Conservation (phyloP, 768 basidiomycete genomes). For the Pholiota microspora region DNA sequence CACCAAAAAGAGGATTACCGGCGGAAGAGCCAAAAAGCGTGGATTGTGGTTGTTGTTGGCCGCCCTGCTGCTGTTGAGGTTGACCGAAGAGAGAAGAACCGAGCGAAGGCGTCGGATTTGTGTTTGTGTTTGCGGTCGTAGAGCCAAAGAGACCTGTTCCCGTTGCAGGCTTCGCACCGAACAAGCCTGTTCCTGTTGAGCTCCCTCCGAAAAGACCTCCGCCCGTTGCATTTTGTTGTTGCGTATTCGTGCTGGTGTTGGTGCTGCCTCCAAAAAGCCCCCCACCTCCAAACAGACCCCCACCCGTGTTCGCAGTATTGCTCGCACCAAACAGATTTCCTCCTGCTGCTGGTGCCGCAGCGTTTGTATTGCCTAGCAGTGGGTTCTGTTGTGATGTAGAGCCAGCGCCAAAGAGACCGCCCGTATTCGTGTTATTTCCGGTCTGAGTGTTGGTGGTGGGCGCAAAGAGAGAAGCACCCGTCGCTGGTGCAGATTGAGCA, state of each 20-base stretch:
- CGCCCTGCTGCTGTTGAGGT: conserved; percentile 21
- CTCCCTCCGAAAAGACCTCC: conserved; percentile 26
- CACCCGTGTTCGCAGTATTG: neutral
- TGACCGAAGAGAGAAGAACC: conserved; percentile 22
- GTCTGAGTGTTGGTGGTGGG: conserved; percentile 8
- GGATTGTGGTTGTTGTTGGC: conserved; percentile 25
- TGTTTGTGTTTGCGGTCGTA: conserved; percentile 10
- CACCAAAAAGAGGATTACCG: conserved; percentile 24
- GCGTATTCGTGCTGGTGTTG: conserved; percentile 12
- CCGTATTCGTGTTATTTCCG: conserved; percentile 6
- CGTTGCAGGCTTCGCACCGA: conserved; percentile 16
- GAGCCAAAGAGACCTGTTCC: conserved; percentile 26
- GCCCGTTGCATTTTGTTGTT: conserved; percentile 11
- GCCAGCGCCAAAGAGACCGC: neutral
- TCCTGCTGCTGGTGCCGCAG: conserved; percentile 2
- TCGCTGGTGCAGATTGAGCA: conserved; percentile 14
- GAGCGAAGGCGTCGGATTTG: conserved; percentile 22
- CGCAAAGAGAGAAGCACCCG: conserved; percentile 26
- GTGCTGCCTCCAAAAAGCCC: conserved; percentile 20
- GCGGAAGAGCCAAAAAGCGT: conserved; percentile 30
- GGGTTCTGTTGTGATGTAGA: neutral
- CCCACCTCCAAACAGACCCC: conserved; percentile 11
- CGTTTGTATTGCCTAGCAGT: neutral
- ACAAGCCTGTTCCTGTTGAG: conserved; percentile 8
- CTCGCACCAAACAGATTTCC: neutral